These are phyloP conservation scores for Saccharomyces uvarum DNA, from an alignment of 1,139 yeast species.

Conservation along the genomic window DNA sequence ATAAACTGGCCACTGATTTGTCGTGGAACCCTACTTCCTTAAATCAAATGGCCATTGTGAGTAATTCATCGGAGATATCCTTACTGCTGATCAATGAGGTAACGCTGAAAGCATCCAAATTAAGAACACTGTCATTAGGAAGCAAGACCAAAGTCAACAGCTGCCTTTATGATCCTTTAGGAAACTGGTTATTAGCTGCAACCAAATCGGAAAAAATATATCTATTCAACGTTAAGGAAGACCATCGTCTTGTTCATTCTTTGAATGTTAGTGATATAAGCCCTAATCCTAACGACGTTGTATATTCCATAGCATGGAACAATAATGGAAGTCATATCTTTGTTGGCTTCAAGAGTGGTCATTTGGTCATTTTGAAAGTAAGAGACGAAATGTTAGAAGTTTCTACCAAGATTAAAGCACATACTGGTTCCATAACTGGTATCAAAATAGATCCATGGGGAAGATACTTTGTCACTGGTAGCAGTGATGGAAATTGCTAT, in stretches of 20 bases:
- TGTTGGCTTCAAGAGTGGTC: constrained; percentile 34
- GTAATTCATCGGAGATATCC: constrained; percentile 46
- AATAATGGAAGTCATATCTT: constrained; percentile 30
- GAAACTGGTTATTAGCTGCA: constrained; percentile 44
- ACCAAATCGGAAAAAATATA: constrained; percentile 33
- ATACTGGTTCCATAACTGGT: constrained; percentile 47
- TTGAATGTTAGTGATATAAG: constrained; percentile 9
- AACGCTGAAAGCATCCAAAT: constrained; percentile 21
- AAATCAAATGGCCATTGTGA: constrained; percentile 50
- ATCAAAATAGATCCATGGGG: constrained; percentile 56
- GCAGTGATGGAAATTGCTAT: constrained; percentile 65
- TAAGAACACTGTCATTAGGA: constrained; percentile 34
- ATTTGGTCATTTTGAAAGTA: background rate
- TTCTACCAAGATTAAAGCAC: constrained; percentile 37
- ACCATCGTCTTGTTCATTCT: constrained; percentile 15
- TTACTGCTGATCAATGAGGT: constrained; percentile 50
- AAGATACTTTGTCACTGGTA: constrained; percentile 47
- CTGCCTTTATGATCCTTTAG: constrained; percentile 44
- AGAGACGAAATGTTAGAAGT: constrained; percentile 11
- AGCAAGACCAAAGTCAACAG: constrained; percentile 32
- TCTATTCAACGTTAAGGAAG: constrained; percentile 22
- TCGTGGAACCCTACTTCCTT: constrained; percentile 57
- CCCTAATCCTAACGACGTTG: constrained; percentile 8
- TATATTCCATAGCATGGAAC: constrained; percentile 28
- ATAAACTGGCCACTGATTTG: constrained; percentile 42